Base-by-base conservation (phyloP, 1,139 yeast species). In the Suhomyces panamericanus region DNA sequence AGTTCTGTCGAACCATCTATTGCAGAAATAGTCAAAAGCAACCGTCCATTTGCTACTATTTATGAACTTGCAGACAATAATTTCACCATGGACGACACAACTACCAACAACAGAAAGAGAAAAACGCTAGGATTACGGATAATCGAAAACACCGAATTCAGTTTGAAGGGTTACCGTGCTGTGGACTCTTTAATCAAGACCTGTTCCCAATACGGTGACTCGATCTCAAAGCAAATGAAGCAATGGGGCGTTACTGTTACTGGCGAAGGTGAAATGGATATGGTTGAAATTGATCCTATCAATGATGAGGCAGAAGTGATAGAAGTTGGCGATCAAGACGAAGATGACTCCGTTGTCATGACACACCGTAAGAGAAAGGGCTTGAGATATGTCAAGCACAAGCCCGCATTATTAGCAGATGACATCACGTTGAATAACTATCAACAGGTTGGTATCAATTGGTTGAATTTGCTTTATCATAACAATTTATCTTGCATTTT, bases 381-480 rank as follows among this genome's bases (percentile, higher is more conserved):
- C 1, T 55, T 69, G 35, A 48, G 54, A 39, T 93, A 85, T 62
- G 80, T 89, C 64, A 80, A 75, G 38, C 81, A 79, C 39, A 85
- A 88, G 58, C 99, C 99, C 4, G 62, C 67, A 11, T 66, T 85
- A 37, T 65, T 93, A 49, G 73, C 87, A 0, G 74, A 73, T 0
- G 87, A 81, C 17, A 74, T 88, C 27, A 80, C 78, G 34, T 72
- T 93, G 55, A 93, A 93, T 59, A 84, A 82, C 58, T 93, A 93
- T 63, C 99, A 93, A 69, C 93, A 90, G 58, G 96, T 93, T 15
- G 99, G 99, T 41, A 71, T 95, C 44, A 93, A 93, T 62, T 95
- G 99, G 99, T 72, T 95, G 44, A 78, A 85, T 52, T 65, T 93
- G 44, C 72, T 95, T 32, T 93, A 91, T 63, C 81, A 80, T 48